Percentiles rank a stretch among this genome's conserved stretches.
These are phyloP conservation scores for Penicillium goetzii DNA, from an alignment of 495 filamentous ascomycete genomes.

Conservation along the genomic window DNA sequence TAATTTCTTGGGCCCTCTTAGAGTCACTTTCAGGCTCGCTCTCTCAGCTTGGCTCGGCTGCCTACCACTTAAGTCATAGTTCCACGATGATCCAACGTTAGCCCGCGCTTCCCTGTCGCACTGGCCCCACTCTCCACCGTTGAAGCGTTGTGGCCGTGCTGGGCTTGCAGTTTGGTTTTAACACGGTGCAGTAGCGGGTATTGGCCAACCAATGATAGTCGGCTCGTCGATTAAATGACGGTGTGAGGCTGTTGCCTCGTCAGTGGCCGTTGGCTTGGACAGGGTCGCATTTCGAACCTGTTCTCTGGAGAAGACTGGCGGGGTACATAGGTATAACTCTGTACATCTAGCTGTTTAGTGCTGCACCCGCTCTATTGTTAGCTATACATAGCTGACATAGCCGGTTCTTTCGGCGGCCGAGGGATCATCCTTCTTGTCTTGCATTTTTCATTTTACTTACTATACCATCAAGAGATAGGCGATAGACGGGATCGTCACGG, in stretches of 20 bases:
- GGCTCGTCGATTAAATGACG: constrained; percentile 4
- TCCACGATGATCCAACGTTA: constrained; percentile 31
- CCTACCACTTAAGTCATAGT: constrained; percentile 34
- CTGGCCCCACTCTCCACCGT: constrained; percentile 7
- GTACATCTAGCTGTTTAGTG: neutral
- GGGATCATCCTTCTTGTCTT: neutral
- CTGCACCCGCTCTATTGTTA: neutral
- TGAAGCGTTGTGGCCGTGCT: constrained; percentile 9
- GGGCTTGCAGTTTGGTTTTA: neutral
- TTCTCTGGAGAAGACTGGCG: neutral
- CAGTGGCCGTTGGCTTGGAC: neutral
- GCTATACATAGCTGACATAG: neutral
- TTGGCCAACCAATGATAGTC: neutral
- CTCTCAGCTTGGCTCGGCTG: constrained; percentile 4
- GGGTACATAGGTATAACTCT: neutral
- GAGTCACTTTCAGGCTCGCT: neutral
- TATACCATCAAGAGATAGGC: neutral
- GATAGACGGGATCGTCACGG: constrained; percentile 23
- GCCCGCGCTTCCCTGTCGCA: constrained; percentile 17
- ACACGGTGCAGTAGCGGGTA: neutral
- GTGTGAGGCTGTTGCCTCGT: constrained; percentile 3
- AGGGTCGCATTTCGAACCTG: constrained; percentile 1
- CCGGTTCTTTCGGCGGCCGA: neutral
- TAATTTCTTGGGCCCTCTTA: neutral
- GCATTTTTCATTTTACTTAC: too few species aligned